These are phyloP conservation scores for Scenedesmus sp. DNA, from an alignment of 163 green algal species.

Conservation along the genomic window DNA sequence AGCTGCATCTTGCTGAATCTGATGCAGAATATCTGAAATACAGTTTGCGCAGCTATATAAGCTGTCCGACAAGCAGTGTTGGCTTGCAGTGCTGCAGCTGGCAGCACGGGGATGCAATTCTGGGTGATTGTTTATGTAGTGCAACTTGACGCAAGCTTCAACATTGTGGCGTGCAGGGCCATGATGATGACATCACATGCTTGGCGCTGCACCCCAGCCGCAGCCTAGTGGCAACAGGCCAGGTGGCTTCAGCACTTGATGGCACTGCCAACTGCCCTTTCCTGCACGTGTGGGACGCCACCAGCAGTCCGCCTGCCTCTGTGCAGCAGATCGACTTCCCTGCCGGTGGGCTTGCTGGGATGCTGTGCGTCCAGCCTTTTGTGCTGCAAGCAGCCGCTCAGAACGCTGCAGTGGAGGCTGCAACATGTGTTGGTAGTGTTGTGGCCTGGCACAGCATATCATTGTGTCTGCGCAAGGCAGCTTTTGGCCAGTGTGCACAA, in stretches of 20 bases:
- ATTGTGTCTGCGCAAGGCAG: too few species aligned
- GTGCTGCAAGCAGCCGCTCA: not conserved
- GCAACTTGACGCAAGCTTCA: not conserved
- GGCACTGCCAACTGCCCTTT: conserved; percentile 57
- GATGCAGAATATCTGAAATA: too few species aligned
- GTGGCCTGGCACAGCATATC: too few species aligned
- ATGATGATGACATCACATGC: conserved; percentile 79
- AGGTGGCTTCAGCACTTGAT: conserved; percentile 66
- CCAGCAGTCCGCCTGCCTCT: conserved; percentile 4
- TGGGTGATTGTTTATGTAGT: too few species aligned
- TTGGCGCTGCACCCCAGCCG: conserved; percentile 72
- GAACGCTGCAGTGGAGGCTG: too few species aligned
- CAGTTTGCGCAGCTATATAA: too few species aligned
- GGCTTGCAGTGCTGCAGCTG: conserved; percentile 6
- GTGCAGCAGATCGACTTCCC: conserved; percentile 50
- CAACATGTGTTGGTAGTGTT: too few species aligned
- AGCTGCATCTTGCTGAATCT: too few species aligned
- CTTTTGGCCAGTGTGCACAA: too few species aligned
- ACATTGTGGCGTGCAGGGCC: conserved; percentile 50
- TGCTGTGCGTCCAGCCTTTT: not conserved
- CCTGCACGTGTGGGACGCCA: conserved; percentile 68
- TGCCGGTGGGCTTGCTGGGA: not conserved
- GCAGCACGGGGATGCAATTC: not conserved
- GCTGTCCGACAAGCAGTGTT: not conserved
- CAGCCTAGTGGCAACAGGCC: conserved; percentile 77